Evolutionary conservation across 768 basidiomycete genomes (phyloP), one percentile per base, ranked within the genome.

Genomic region (Omphalotus guepiniiformis): DNA sequence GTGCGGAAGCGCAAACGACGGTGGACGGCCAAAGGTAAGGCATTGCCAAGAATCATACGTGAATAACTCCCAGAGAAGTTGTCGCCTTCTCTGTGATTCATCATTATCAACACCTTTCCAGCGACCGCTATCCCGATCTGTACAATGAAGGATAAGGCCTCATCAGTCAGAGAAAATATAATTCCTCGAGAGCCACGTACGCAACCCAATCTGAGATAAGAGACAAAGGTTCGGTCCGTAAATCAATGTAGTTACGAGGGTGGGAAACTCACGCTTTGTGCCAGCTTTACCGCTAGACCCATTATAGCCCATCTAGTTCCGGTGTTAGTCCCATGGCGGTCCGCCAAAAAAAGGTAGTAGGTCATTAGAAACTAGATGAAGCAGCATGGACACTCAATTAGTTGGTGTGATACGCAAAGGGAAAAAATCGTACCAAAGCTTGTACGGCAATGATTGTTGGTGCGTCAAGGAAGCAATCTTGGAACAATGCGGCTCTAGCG

Each of bases 111-210:
- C 73, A 3, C 69, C 63, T 32, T 79, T 81, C 79, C 80, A 85
- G 48, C 72, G 74, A n/a, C 81, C 81, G 50, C 79, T 80, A 61
- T 85, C 83, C 29, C 83, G 78, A 64, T 85, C 83, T 85, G 54
- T 19, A 50, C 47, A 50, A 49, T 52, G 51, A 18, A 50, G 40
- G 48, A 26, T 35, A 26, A 8, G 27, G 42, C 4, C 3, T 43
- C 29, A 41, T 45, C n/a, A n/a, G 26, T 26, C 8, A 42, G 18
- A 39, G 7, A 29, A 19, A 13, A 43, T 22, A 30, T 25, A 7
- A 13, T 21, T 25, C n/a, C 18, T 16, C 12, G 19, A 26, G 21
- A 13, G 21, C 28, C 15, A 69, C 82, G 68, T 60, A 85, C 83
- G 83, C 47, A 85, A 73, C 23, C 83, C 83, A 65, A 85, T 84